Evolutionary conservation across 139 green algal genomes (phyloP).

Genomic region (Axilococcus clingmanii): DNA sequence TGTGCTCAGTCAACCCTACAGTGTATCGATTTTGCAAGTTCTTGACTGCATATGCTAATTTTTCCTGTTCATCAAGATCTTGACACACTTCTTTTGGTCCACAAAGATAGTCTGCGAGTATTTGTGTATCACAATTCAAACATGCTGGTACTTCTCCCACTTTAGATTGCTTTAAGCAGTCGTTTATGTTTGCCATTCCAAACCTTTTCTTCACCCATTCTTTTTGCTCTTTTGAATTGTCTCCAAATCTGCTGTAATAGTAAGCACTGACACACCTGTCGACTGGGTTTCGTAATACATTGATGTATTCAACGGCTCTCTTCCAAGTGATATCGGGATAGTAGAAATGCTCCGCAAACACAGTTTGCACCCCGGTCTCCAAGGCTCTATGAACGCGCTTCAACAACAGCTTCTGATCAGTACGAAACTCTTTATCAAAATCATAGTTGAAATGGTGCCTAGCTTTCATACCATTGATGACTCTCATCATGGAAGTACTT

Average conservation of each 20-base stretch:
- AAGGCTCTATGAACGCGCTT: too few species aligned
- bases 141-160: neutral
- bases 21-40: constrained; percentile 2
- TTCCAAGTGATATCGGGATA: constrained; percentile 1
- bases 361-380: neutral
- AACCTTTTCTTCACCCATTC: neutral
- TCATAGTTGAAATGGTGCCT: constrained; percentile 2
- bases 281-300: constrained; percentile 7
- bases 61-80: neutral
- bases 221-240: neutral
- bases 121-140: constrained; percentile 9
- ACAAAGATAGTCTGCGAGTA: neutral
- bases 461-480: neutral
- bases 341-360: constrained; percentile 8
- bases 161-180: constrained; percentile 1
- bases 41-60: neutral
- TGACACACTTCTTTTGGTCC: constrained; percentile 3
- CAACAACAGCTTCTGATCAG: neutral
- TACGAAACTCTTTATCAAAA: neutral
- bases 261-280: neutral
- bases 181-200: constrained; percentile 2
- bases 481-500: constrained; percentile 2
- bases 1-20: constrained; percentile 3
- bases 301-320: constrained; percentile 3
- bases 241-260: constrained; percentile 8